Conservation (phyloP, 2,329 filamentous ascomycete genomes). For the Fonsecaea pedrosoi region DNA sequence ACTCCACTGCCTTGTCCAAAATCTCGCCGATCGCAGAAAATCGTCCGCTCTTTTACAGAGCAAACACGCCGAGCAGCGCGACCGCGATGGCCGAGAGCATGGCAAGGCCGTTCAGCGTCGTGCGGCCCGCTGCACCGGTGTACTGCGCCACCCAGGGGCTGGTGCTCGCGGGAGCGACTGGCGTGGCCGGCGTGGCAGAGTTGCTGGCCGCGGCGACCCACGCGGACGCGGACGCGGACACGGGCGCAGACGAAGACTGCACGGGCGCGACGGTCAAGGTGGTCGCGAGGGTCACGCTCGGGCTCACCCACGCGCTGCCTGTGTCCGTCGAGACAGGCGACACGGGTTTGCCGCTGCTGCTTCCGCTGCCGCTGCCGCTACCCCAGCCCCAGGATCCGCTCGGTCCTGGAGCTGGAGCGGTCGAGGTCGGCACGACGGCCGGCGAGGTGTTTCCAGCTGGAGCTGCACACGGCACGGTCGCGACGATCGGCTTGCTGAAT, state of each 20-base stretch:
- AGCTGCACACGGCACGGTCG: conserved; percentile 7
- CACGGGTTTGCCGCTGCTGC: background rate
- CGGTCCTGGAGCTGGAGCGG: background rate
- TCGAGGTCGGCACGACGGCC: conserved; percentile 4
- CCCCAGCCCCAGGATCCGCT: background rate
- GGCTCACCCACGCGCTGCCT: conserved; percentile 9
- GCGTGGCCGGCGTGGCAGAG: background rate
- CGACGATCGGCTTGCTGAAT: conserved; percentile 20
- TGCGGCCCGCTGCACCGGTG: conserved; percentile 31
- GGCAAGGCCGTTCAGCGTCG: conserved; percentile 16
- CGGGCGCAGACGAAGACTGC: background rate
- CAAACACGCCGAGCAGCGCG: conserved; percentile 19
- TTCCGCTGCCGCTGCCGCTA: background rate
- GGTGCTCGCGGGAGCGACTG: conserved; percentile 16
- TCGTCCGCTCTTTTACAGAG: conserved; percentile 4
- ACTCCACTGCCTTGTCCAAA: background rate
- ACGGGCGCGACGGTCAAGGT: conserved; percentile 31
- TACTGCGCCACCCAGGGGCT: conserved; percentile 26
- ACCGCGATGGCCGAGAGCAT: conserved; percentile 22
- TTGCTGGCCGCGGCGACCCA: conserved; percentile 15
- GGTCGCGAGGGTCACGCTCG: conserved; percentile 26
- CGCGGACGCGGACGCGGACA: background rate
- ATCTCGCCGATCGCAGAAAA: background rate
- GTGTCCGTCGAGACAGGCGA: conserved; percentile 6
- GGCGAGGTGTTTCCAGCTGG: background rate